Conservation (phyloP, 2,329 filamentous ascomycete genomes). For the Emydomyces testavorans region DNA sequence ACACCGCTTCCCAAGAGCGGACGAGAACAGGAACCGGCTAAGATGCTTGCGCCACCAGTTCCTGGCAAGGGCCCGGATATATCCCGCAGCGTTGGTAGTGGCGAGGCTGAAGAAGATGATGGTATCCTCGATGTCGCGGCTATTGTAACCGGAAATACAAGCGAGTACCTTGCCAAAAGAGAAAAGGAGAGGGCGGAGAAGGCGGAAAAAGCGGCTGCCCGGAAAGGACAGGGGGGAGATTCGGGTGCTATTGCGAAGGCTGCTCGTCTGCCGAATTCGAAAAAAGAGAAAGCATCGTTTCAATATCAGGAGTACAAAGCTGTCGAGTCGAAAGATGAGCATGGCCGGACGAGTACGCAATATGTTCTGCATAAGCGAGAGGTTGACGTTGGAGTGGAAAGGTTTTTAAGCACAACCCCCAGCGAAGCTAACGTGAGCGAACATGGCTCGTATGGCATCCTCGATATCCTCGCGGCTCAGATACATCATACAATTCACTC, state of each 20-base stretch:
- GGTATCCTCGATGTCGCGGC: conserved; percentile 54
- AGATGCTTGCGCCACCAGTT: conserved; percentile 37
- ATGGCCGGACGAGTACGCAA: conserved; percentile 38
- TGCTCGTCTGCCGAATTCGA: conserved; percentile 46
- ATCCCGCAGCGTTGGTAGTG: conserved; percentile 35
- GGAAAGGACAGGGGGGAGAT: conserved; percentile 40
- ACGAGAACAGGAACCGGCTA: conserved; percentile 27
- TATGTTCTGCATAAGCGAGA: conserved; percentile 44
- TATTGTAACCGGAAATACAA: conserved; percentile 54
- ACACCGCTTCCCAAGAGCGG: conserved; percentile 46
- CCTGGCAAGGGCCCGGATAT: conserved; percentile 46
- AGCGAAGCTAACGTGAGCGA: conserved; percentile 24
- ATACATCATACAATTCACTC: conserved; percentile 74
- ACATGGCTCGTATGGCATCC: conserved; percentile 47
- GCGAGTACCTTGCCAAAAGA: conserved; percentile 50
- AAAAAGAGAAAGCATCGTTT: conserved; percentile 48
- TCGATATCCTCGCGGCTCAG: conserved; percentile 72
- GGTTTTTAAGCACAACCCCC: conserved; percentile 47
- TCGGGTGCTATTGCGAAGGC: conserved; percentile 35
- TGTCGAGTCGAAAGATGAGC: conserved; percentile 43
- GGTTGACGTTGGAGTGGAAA: conserved; percentile 51
- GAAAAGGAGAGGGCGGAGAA: conserved; percentile 56
- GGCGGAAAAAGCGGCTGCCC: conserved; percentile 43
- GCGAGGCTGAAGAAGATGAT: conserved; percentile 44
- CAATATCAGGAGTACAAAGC: conserved; percentile 50